These are phyloP conservation scores for Plectranthus barbatus DNA, from an alignment of 257 asterid species.

Conservation along the genomic window DNA sequence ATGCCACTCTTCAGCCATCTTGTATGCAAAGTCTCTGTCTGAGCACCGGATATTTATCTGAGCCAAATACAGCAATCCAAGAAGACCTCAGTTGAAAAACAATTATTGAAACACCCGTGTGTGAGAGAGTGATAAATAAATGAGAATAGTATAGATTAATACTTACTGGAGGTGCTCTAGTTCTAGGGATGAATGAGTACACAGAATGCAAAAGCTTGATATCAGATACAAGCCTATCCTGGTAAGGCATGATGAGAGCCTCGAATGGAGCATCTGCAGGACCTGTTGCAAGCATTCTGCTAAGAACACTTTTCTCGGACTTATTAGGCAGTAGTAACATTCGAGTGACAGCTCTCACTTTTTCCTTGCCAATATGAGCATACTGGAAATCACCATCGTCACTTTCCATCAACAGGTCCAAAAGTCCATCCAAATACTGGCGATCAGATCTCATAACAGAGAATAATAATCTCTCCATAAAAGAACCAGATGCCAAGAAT, in stretches of 20 bases:
- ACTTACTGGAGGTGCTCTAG: slow-evolving; percentile 97
- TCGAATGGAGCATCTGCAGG: slow-evolving; percentile 72
- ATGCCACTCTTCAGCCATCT: slow-evolving; percentile 78
- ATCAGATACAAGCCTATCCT: slow-evolving; percentile 69
- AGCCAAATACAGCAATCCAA: slow-evolving; percentile 17
- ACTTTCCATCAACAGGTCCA: slow-evolving; percentile 52
- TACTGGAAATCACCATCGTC: slow-evolving; percentile 35
- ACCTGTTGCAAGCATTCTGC: slow-evolving; percentile 57
- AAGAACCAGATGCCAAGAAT: slow-evolving; percentile 60
- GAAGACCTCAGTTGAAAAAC: slow-evolving; percentile 15
- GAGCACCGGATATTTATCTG: slow-evolving; percentile 80
- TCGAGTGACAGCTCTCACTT: slow-evolving; percentile 75
- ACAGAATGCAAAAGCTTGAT: slow-evolving; percentile 73
- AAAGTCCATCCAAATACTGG: slow-evolving; percentile 45
- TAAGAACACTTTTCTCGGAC: slow-evolving; percentile 38
- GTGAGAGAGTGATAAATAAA: neutral
- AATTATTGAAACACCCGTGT: neutral
- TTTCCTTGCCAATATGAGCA: slow-evolving; percentile 56
- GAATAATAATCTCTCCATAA: slow-evolving; percentile 74
- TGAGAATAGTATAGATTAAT: neutral
- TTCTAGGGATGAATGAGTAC: slow-evolving; percentile 80
- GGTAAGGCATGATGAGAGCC: slow-evolving; percentile 59
- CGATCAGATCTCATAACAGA: slow-evolving; percentile 46
- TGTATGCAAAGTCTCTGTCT: slow-evolving; percentile 80
- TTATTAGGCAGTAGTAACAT: slow-evolving; percentile 71